Percentiles rank a stretch among this genome's conserved stretches.
Evolutionary conservation across 495 filamentous ascomycete species (phyloP).

Genomic region (Platismatia glauca): DNA sequence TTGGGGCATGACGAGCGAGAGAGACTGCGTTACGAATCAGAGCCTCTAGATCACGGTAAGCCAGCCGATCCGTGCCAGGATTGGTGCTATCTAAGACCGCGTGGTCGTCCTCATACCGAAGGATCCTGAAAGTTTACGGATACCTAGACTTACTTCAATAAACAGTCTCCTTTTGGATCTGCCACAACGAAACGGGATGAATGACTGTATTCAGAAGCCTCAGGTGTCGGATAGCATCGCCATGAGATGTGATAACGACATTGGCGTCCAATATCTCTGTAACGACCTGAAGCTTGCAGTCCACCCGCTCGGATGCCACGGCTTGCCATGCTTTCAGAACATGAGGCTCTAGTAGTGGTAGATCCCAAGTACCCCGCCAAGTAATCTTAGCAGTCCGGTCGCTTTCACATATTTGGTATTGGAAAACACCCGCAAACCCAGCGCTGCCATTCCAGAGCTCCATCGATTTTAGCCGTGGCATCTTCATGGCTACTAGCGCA

Average conservation of each 20-base stretch:
- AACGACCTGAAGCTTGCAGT: constrained; percentile 21
- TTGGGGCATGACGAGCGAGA: constrained; percentile 15
- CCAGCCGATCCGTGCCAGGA: constrained; percentile 14
- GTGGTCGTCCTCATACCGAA: constrained; percentile 13
- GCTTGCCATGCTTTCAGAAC: constrained; percentile 32
- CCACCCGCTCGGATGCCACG: constrained; percentile 27
- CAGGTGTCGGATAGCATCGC: constrained; percentile 16
- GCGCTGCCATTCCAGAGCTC: constrained; percentile 35
- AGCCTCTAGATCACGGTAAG: constrained; percentile 17
- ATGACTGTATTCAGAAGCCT: constrained; percentile 22
- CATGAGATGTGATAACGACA: constrained; percentile 20
- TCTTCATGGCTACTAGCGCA: constrained; percentile 30
- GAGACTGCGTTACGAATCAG: constrained; percentile 16
- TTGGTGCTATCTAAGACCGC: constrained; percentile 18
- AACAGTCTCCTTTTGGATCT: constrained; percentile 21
- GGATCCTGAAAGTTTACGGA: constrained; percentile 14
- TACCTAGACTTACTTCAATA: constrained; percentile 13
- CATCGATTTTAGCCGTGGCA: constrained; percentile 33
- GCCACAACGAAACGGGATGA: constrained; percentile 21
- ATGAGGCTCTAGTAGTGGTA: constrained; percentile 26
- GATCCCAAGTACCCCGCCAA: constrained; percentile 33
- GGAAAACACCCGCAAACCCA: constrained; percentile 31
- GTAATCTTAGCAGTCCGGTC: constrained; percentile 26
- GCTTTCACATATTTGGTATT: constrained; percentile 26
- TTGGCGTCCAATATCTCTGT: constrained; percentile 22